Evolutionary conservation across 2,329 filamentous ascomycete species (phyloP).

Genomic region (Ceratocystis diversiconidia): DNA sequence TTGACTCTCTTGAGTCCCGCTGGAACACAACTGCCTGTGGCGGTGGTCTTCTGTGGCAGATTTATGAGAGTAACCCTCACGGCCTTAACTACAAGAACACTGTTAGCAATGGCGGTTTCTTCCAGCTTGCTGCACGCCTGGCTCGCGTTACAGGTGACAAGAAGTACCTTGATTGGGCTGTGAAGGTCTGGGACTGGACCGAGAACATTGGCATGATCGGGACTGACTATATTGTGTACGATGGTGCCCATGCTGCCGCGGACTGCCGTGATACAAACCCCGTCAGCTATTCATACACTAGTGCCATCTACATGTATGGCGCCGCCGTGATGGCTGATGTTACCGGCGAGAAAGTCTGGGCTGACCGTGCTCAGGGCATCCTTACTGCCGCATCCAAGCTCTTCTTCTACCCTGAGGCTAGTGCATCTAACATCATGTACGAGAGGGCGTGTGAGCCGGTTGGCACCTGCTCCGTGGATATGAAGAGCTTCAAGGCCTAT

Average conservation of each 20-base stretch:
- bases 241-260: slow-evolving; percentile 41
- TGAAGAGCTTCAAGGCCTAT: slow-evolving; percentile 55
- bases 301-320: slow-evolving; percentile 52
- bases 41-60: slow-evolving; percentile 71
- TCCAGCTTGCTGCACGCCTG: slow-evolving; percentile 64
- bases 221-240: slow-evolving; percentile 40
- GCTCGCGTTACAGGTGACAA: slow-evolving; percentile 55
- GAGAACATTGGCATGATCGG: slow-evolving; percentile 43
- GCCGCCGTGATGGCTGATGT: slow-evolving; percentile 49
- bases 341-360: slow-evolving; percentile 41
- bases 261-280: slow-evolving; percentile 41
- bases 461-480: slow-evolving; percentile 45
- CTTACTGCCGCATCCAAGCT: slow-evolving; percentile 34
- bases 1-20: slow-evolving; percentile 52
- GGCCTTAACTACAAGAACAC: slow-evolving; percentile 71
- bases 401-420: slow-evolving; percentile 40
- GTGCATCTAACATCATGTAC: slow-evolving; percentile 46
- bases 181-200: slow-evolving; percentile 53
- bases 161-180: slow-evolving; percentile 53
- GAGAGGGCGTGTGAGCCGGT: slow-evolving; percentile 51
- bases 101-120: slow-evolving; percentile 69
- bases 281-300: slow-evolving; percentile 50
- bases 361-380: slow-evolving; percentile 36
- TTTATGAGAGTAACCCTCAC: slow-evolving; percentile 56
- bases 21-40: slow-evolving; percentile 56